These are phyloP conservation scores for Conticribra weissflogii DNA, from an alignment of 108 stramenopile genomes.

Conservation along the genomic window DNA sequence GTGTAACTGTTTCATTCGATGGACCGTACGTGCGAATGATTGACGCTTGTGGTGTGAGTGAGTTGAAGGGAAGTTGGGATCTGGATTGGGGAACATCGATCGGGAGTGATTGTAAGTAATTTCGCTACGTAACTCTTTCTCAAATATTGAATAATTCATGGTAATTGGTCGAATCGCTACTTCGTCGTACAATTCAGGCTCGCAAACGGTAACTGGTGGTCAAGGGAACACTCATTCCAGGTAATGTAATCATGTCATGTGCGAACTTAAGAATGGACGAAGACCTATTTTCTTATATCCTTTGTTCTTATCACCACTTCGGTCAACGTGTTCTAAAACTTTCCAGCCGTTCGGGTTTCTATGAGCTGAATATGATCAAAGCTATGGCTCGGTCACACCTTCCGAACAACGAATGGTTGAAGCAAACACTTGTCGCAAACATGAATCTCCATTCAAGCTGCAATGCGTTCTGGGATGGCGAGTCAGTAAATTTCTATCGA, in stretches of 20 bases:
- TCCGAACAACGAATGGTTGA: constrained; percentile 21
- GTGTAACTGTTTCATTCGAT: neutral
- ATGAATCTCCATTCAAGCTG: constrained; percentile 14
- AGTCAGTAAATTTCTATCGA: constrained; percentile 22
- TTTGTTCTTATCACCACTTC: too few relatives aligned
- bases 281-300: too few relatives aligned
- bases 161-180: neutral
- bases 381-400: constrained; percentile 17
- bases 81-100: neutral
- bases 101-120: constrained; percentile 4
- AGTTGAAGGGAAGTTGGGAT: neutral
- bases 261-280: too few relatives aligned
- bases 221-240: constrained; percentile 18
- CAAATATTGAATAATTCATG: neutral
- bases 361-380: constrained; percentile 17
- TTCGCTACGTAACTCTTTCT: neutral
- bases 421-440: constrained; percentile 13
- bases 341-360: constrained; percentile 7
- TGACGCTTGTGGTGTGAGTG: constrained; percentile 16
- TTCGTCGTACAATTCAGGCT: neutral
- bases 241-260: too few relatives aligned
- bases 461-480: constrained; percentile 25
- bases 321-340: too few relatives aligned
- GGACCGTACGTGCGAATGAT: constrained; percentile 17
- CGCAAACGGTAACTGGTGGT: constrained; percentile 2